Conservation (phyloP, 805 yeast genomes). For the Grigorovia transvaalensis region DNA sequence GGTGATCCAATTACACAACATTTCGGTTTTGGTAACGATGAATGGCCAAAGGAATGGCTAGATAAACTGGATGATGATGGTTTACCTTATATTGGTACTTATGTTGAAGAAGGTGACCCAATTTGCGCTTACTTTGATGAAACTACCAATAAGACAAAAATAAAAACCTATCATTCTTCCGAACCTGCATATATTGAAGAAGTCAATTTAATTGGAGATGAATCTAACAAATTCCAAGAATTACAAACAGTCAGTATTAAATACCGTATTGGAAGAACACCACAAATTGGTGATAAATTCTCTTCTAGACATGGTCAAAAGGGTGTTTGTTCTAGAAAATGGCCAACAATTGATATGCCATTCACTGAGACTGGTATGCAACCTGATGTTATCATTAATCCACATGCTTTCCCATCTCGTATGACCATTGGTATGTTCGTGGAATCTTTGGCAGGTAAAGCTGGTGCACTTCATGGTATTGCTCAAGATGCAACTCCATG, state of each 20-base stretch:
- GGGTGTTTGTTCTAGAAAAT: slow-evolving; percentile 96
- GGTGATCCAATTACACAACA: slow-evolving; percentile 94
- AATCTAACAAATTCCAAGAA: slow-evolving; percentile 52
- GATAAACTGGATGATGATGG: slow-evolving; percentile 87
- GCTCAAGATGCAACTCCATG: slow-evolving; percentile 97
- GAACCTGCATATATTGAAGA: slow-evolving; percentile 95
- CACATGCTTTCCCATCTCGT: slow-evolving; percentile 99
- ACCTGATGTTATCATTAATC: slow-evolving; percentile 95
- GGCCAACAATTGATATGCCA: slow-evolving; percentile 97
- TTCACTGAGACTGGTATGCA: slow-evolving; percentile 93
- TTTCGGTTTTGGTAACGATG: slow-evolving; percentile 88
- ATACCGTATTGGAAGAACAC: slow-evolving; percentile 82
- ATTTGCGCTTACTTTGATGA: slow-evolving; percentile 89
- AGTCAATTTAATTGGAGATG: slow-evolving; percentile 86
- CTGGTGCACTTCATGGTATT: slow-evolving; percentile 95
- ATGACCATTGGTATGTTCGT: slow-evolving; percentile 99
- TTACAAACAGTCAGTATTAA: slow-evolving; percentile 80
- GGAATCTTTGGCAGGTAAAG: slow-evolving; percentile 96
- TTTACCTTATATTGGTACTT: slow-evolving; percentile 77
- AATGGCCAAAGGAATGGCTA: slow-evolving; percentile 87
- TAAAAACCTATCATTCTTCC: slow-evolving; percentile 83
- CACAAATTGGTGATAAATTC: slow-evolving; percentile 94
- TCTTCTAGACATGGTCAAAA: slow-evolving; percentile 97
- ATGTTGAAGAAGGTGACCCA: slow-evolving; percentile 93
- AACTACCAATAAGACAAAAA: slow-evolving; percentile 78